Evolutionary conservation across 108 stramenopile species (phyloP).

Genomic region (Fragilariopsis cylindrus): DNA sequence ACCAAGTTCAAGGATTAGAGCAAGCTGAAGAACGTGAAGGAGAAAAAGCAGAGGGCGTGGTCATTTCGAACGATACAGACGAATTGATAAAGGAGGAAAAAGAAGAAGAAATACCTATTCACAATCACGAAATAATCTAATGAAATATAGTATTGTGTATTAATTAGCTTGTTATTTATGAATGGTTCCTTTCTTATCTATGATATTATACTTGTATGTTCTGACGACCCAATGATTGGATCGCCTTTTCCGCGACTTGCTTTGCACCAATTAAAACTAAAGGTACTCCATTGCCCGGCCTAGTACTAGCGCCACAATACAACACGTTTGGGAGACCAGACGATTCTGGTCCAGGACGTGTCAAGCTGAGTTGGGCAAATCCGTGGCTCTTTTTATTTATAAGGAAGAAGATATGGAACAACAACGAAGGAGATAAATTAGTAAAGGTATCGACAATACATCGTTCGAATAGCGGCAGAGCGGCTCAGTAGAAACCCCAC

Average conservation of each 20-base stretch:
- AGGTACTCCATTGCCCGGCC: slow-evolving; percentile 93
- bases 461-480: too few species aligned
- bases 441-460: too few species aligned
- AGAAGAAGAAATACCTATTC: too few species aligned
- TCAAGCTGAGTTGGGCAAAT: slow-evolving; percentile 70
- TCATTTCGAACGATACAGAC: too few species aligned
- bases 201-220: neutral
- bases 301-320: slow-evolving; percentile 85
- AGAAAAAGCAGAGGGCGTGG: slow-evolving; percentile 3
- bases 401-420: slow-evolving; percentile 3
- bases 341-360: slow-evolving; percentile 52
- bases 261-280: slow-evolving; percentile 85
- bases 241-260: slow-evolving; percentile 51
- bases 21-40: slow-evolving; percentile 8
- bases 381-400: slow-evolving; percentile 54
- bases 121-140: too few species aligned
- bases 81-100: too few species aligned
- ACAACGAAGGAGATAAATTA: neutral
- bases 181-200: too few species aligned
- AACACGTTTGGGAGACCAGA: slow-evolving; percentile 53
- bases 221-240: neutral
- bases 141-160: too few species aligned
- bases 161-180: too few species aligned
- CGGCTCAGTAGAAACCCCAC: too few species aligned
- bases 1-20: slow-evolving; percentile 9